Evolutionary conservation across 257 asterid species (phyloP).

Genomic region (Rubia yunnanensis): DNA sequence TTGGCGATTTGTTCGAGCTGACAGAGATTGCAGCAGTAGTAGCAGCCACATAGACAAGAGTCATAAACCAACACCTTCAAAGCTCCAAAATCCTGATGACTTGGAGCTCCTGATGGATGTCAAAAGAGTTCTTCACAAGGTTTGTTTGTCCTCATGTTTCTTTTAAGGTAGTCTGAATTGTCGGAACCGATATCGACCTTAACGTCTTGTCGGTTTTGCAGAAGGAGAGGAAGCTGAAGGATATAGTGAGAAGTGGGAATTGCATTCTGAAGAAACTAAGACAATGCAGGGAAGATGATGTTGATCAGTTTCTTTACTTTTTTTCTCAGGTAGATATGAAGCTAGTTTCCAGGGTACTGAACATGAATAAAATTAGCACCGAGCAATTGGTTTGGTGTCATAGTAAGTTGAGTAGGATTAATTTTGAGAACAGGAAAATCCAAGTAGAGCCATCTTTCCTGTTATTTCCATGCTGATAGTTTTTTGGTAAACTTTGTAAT

Average conservation of each 20-base stretch:
- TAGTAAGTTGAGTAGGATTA: slow-evolving; percentile 55
- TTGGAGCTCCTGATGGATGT: slow-evolving; percentile 42
- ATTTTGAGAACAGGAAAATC: slow-evolving; percentile 57
- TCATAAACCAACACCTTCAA: slow-evolving; percentile 29
- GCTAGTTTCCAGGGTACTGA: slow-evolving; percentile 66
- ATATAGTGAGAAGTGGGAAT: slow-evolving; percentile 56
- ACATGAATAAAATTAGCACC: slow-evolving; percentile 53
- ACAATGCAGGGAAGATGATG: slow-evolving; percentile 37
- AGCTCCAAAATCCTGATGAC: slow-evolving; percentile 43
- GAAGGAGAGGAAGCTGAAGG: slow-evolving; percentile 81
- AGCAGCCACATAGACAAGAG: slow-evolving; percentile 17
- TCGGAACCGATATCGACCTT: not conserved
- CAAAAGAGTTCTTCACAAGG: slow-evolving; percentile 63
- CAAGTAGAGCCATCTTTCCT: slow-evolving; percentile 61
- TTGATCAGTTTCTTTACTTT: slow-evolving; percentile 62
- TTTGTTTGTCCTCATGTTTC: slow-evolving; percentile 4
- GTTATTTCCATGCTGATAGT: slow-evolving; percentile 66
- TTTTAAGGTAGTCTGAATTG: not conserved
- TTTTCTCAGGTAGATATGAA: slow-evolving; percentile 82
- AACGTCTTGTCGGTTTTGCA: slow-evolving; percentile 22
- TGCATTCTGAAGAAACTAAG: slow-evolving; percentile 58
- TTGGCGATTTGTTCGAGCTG: slow-evolving; percentile 77
- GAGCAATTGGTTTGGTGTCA: slow-evolving; percentile 80
- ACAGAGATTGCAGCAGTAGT: slow-evolving; percentile 41
- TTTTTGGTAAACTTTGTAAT: not conserved